phyloP scores from a whole-genome alignment of 345 rosid genomes.

The Eucalyptus decipiens region DNA sequence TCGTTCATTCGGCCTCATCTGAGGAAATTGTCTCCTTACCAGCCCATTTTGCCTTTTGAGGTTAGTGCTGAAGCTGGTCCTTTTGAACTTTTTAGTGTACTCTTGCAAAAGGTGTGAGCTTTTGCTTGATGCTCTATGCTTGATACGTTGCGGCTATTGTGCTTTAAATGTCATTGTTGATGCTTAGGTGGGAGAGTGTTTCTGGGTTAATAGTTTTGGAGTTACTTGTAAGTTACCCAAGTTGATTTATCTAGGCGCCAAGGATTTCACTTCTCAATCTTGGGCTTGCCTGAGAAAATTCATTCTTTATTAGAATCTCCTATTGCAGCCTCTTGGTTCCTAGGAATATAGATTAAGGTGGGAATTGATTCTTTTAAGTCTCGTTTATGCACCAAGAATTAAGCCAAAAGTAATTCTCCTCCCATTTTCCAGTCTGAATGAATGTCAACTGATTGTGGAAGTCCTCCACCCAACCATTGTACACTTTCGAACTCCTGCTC shows the following conservation, averaged over 20 bases:
- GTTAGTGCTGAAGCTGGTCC: constrained; percentile 4
- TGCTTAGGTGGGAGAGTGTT: background rate
- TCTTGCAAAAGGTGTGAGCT: background rate
- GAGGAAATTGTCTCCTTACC: constrained; percentile 70
- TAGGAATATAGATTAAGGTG: background rate
- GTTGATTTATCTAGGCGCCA: background rate
- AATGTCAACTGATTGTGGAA: background rate
- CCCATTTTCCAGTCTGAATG: background rate
- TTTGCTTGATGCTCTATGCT: background rate
- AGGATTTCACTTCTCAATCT: background rate
- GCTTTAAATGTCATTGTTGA: background rate
- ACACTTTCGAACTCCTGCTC: background rate
- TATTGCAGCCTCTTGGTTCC: background rate
- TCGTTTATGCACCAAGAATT: background rate
- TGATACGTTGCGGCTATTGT: background rate
- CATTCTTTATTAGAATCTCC: background rate
- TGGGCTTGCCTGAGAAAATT: background rate
- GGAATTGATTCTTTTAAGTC: background rate
- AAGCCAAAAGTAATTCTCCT: background rate
- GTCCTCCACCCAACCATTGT: background rate
- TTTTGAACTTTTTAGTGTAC: background rate
- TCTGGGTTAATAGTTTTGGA: background rate
- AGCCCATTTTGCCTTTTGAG: constrained; percentile 94
- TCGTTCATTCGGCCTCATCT: constrained; percentile 80
- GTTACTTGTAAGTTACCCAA: background rate